Percentiles rank a stretch among this genome's conserved stretches.
Evolutionary conservation across 495 filamentous ascomycete genomes (phyloP).

Genomic region (Rusavskia elegans): DNA sequence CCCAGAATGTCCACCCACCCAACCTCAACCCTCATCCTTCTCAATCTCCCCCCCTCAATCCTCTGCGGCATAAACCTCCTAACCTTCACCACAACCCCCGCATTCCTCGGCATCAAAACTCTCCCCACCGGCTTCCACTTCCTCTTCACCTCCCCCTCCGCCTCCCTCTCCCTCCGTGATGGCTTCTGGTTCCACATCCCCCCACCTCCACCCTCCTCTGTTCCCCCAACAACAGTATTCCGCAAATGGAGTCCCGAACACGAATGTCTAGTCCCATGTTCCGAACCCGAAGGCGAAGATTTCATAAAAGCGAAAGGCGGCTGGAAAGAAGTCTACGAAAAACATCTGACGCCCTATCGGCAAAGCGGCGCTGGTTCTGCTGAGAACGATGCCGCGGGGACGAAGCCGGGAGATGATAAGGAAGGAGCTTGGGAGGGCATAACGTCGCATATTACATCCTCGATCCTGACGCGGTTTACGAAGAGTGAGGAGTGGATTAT

Average conservation of each 20-base stretch:
- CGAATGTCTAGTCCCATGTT: slow-evolving; percentile 18
- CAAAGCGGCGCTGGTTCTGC: slow-evolving; percentile 7
- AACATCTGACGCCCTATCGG: slow-evolving; percentile 16
- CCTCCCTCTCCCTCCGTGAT: slow-evolving; percentile 38
- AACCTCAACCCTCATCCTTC: slow-evolving; percentile 27
- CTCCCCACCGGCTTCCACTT: slow-evolving; percentile 44
- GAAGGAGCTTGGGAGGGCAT: slow-evolving; percentile 25
- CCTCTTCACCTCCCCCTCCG: slow-evolving; percentile 40
- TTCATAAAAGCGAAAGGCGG: slow-evolving; percentile 17
- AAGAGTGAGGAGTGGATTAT: slow-evolving; percentile 27
- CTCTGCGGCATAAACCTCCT: slow-evolving; percentile 37
- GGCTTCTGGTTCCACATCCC: slow-evolving; percentile 47
- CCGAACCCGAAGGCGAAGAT: slow-evolving; percentile 14
- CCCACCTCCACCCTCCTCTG: slow-evolving; percentile 2
- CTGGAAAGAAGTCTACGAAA: slow-evolving; percentile 24
- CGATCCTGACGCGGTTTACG: slow-evolving; percentile 23
- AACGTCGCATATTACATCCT: slow-evolving; percentile 24
- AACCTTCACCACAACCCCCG: slow-evolving; percentile 35
- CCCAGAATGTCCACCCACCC: neutral
- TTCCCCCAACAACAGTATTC: slow-evolving; percentile 19
- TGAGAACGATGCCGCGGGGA: slow-evolving; percentile 4
- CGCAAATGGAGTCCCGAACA: slow-evolving; percentile 26
- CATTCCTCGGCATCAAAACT: slow-evolving; percentile 44
- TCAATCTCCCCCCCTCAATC: slow-evolving; percentile 30
- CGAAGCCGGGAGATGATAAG: slow-evolving; percentile 11